Evolutionary conservation across 2,329 filamentous ascomycete species (phyloP), one percentile per base, ranked within the genome.

Genomic region (Cercospora nicotianae): DNA sequence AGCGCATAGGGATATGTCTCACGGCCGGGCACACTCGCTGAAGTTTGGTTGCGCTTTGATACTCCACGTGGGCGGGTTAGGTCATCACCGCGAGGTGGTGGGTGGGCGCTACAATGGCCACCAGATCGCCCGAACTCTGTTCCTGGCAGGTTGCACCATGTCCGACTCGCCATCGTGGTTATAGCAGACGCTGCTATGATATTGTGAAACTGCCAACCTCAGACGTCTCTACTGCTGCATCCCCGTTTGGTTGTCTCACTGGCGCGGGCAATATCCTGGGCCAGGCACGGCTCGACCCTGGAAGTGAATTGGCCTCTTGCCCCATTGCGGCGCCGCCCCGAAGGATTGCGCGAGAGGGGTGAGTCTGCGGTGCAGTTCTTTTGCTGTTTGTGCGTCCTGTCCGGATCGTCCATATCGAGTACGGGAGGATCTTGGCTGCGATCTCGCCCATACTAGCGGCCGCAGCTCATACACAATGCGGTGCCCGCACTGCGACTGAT

Each of bases 51-150:
- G 53, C 20, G 53, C 23, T 31, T 18, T 28, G 53, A 28, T 26
- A 13, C 42, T 63, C 63, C 69, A 72, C 70, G 70, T 72, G 69
- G 69, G 68, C 60, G 63, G 60, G 62, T 42, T 68, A 20, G 26
- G 28, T 18, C 28, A 30, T 45, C 20, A 45, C 42, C 8, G 65
- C 57, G 51, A 45, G 42, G 64, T 51, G 48, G 64, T 33, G 60
- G 45, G 23, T 42, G 63, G 53, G 48, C 60, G 63, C 66, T 61
- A 72, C 60, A 59, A 63, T 31, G 30, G 33, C 33, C 33, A 39
- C 33, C 4, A 5, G 69, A 71, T 70, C 63, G 64, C 33, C 68
- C 63, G 45, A 68, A 69, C 63, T 57, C 42, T 69, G 66, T 67
- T 42, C 65, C 65, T 66, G 70, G 61, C 61, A 58, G 42, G 39